A percentile compares a stretch with the other conserved stretches of the same genome.
phyloP scores from a whole-genome alignment of 1,284 basidiomycete genomes.

The Trametes hirsuta region DNA sequence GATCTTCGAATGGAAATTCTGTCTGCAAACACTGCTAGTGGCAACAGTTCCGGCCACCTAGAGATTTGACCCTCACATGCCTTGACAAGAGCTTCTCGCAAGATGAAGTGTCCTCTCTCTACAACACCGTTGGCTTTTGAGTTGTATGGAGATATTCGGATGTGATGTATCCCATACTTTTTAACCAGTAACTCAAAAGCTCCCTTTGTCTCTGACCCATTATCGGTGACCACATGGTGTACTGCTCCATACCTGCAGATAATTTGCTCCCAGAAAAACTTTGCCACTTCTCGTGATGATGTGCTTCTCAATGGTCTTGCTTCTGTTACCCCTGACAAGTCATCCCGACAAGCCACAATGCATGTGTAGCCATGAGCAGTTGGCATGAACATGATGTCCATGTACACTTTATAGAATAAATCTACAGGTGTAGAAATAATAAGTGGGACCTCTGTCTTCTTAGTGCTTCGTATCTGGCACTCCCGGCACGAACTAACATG shows the following conservation, averaged over 20 bases:
- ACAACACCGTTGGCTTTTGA: constrained; percentile 12
- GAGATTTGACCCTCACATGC: constrained; percentile 10
- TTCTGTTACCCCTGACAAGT: constrained; percentile 1
- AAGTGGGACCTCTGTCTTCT: background rate
- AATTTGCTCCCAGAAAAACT: constrained; percentile 6
- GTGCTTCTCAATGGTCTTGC: background rate
- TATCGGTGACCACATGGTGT: background rate
- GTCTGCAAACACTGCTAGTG: constrained; percentile 1
- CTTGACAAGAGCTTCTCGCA: constrained; percentile 15
- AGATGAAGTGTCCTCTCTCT: constrained; percentile 16
- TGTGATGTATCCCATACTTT: constrained; percentile 10
- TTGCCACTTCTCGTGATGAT: background rate
- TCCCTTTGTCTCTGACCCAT: background rate
- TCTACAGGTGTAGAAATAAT: too few relatives aligned
- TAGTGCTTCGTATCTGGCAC: constrained; percentile 11
- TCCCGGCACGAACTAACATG: background rate
- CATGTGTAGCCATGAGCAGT: constrained; percentile 1
- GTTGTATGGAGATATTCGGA: constrained; percentile 20
- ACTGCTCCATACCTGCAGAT: constrained; percentile 3
- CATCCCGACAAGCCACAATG: constrained; percentile 13
- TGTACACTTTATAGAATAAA: too few relatives aligned
- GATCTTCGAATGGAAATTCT: background rate
- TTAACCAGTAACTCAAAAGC: background rate
- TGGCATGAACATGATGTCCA: constrained; percentile 21
- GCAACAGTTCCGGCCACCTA: constrained; percentile 1